Base-by-base conservation (phyloP, 805 yeast genomes). In the Sungouiella thailandica region DNA sequence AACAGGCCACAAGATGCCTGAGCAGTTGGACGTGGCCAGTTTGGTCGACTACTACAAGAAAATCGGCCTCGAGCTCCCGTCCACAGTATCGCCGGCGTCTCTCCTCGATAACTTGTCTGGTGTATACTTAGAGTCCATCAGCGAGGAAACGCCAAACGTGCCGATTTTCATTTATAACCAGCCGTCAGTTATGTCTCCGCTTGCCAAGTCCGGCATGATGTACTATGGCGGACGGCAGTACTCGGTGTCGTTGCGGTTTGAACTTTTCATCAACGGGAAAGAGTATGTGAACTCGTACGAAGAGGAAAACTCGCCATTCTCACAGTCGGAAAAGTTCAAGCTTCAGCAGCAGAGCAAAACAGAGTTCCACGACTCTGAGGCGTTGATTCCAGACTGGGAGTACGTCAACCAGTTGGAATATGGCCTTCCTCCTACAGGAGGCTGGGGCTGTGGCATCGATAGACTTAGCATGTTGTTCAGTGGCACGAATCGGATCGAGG, bases 401-500 rank as follows among this genome's bases (percentile, higher is more conserved):
- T 93, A 77, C 53, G 75, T 88, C 1, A 70, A 74, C 27, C 74
- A 80, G 11, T 79, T 93, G 89, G 90, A 86, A 52, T 85, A 81
- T 72, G 97, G 96, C 1, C 72, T 93, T 62, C 97, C 97, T 3
- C 98, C 98, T 1, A 90, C 97, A 3, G 97, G 95, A 2, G 99
- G 99, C 0, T 85, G 96, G 85, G 99, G 98, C 1, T 63, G 95
- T 39, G 99, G 99, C 0, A 70, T 93, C 14, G 99, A 93, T 52
- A 60, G 99, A 34, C 57, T 93, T 23, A 78, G 80, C 33, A 87
- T 90, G 97, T 57, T 86, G 13, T 60, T 90, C 20, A 71, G 83
- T 4, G 80, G 75, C 0, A 59, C 72, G 25, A 62, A 62, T 14
- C 65, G 95, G 18, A 88, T 93, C 12, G 90, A 82, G 34, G 74